These are phyloP conservation scores for Scedosporium minutisporum DNA, from an alignment of 2,329 filamentous ascomycete species.

Conservation along the genomic window DNA sequence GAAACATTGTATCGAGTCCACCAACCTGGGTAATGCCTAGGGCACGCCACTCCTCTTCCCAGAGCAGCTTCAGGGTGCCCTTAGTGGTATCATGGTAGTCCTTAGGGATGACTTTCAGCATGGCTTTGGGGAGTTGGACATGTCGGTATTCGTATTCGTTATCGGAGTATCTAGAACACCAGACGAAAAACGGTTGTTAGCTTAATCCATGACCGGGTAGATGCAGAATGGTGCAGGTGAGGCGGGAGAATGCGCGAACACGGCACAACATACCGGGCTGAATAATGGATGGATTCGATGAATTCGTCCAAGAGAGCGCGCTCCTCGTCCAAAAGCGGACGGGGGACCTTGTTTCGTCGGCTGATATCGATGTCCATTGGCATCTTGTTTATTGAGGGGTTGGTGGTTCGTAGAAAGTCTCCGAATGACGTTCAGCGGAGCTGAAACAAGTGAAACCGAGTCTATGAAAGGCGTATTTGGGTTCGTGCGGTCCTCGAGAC, in stretches of 20 bases:
- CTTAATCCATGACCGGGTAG: neutral
- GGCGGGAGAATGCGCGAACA: neutral
- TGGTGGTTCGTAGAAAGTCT: neutral
- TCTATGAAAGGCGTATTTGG: neutral
- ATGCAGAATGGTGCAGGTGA: neutral
- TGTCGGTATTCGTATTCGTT: constrained; percentile 93
- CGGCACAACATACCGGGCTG: constrained; percentile 57
- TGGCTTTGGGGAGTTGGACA: constrained; percentile 93
- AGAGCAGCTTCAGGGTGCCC: constrained; percentile 89
- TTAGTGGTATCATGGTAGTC: constrained; percentile 85
- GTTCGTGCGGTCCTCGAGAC: neutral
- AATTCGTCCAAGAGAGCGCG: constrained; percentile 80
- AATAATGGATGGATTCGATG: constrained; percentile 91
- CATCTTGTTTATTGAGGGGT: constrained; percentile 3
- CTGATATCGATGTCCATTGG: constrained; percentile 60
- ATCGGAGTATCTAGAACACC: constrained; percentile 68
- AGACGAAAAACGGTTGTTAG: constrained; percentile 8
- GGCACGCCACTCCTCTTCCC: constrained; percentile 97
- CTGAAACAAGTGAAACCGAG: neutral
- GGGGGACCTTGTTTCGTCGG: constrained; percentile 78
- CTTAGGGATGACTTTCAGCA: constrained; percentile 93
- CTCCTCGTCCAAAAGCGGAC: constrained; percentile 72
- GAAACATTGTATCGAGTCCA: neutral
- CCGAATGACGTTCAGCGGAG: neutral
- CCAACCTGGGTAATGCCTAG: constrained; percentile 92